phyloP scores from a whole-genome alignment of 2,329 filamentous ascomycete genomes.

The Epicoccum nigrum region DNA sequence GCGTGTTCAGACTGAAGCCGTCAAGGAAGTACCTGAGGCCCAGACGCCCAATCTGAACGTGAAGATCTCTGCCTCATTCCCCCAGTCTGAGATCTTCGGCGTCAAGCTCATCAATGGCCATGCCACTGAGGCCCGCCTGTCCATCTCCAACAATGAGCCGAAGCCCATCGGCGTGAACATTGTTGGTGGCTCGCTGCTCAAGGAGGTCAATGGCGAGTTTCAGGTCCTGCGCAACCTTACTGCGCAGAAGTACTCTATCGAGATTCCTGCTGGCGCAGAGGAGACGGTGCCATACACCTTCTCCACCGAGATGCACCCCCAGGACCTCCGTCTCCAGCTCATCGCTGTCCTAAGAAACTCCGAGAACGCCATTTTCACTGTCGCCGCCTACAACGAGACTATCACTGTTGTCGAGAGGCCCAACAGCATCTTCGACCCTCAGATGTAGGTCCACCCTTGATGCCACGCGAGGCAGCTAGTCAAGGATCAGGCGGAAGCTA shows the following conservation, averaged over 20 bases:
- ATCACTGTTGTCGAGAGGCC: slow-evolving; percentile 89
- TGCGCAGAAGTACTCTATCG: slow-evolving; percentile 72
- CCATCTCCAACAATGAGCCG: slow-evolving; percentile 83
- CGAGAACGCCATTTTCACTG: slow-evolving; percentile 73
- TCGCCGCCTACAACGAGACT: slow-evolving; percentile 80
- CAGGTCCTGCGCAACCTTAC: slow-evolving; percentile 84
- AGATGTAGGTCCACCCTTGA: slow-evolving; percentile 71
- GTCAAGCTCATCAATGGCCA: slow-evolving; percentile 95
- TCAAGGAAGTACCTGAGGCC: slow-evolving; percentile 56
- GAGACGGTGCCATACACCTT: slow-evolving; percentile 83
- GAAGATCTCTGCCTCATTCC: slow-evolving; percentile 64
- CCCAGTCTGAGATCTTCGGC: slow-evolving; percentile 80
- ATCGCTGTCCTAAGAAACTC: slow-evolving; percentile 73
- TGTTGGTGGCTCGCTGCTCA: slow-evolving; percentile 75
- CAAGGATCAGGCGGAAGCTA: slow-evolving; percentile 13
- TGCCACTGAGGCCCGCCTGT: slow-evolving; percentile 80
- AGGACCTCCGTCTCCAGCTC: slow-evolving; percentile 81
- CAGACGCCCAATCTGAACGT: slow-evolving; percentile 66
- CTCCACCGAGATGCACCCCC: slow-evolving; percentile 88
- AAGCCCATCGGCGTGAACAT: slow-evolving; percentile 76
- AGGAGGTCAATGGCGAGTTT: slow-evolving; percentile 60
- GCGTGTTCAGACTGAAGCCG: slow-evolving; percentile 39
- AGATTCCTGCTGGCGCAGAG: slow-evolving; percentile 76
- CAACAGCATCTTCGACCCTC: slow-evolving; percentile 89
- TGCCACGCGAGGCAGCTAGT: neutral